These are phyloP conservation scores for Citrullus mucosospermus DNA, from an alignment of 306 rosid species.

Conservation along the genomic window DNA sequence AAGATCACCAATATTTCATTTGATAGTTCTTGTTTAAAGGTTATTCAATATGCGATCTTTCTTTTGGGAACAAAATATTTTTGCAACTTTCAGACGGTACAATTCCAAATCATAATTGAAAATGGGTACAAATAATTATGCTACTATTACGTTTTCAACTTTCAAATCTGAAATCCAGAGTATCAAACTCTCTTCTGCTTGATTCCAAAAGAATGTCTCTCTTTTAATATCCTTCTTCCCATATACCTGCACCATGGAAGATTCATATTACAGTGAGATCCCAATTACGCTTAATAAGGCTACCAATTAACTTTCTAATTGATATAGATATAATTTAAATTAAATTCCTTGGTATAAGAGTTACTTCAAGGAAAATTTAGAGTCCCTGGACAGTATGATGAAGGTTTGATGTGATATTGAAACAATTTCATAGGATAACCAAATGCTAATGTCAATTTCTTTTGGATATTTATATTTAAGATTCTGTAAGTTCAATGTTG, in stretches of 20 bases:
- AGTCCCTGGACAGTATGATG: no score
- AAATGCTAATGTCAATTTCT: neutral
- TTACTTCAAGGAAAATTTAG: no score
- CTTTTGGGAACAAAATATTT: neutral
- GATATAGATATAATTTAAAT: neutral
- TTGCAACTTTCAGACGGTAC: neutral
- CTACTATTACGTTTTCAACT: neutral
- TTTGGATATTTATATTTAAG: neutral
- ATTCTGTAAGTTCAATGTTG: neutral
- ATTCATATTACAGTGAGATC: neutral
- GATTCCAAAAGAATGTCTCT: constrained; percentile 2
- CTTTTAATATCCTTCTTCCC: constrained; percentile 41
- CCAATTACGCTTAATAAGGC: neutral
- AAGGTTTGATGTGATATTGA: no score
- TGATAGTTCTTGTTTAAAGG: neutral
- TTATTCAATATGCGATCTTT: neutral
- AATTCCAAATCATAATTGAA: neutral
- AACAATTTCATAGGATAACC: neutral
- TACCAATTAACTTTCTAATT: neutral
- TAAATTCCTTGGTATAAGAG: no score
- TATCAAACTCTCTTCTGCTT: neutral
- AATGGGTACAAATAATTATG: neutral
- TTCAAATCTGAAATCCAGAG: neutral
- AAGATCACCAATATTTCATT: neutral
- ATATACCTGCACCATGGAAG: constrained; percentile 31